Evolutionary conservation across 352 stramenopile genomes (phyloP), one percentile per base, ranked within the genome.

Genomic region (Phytophthora aleatoria): DNA sequence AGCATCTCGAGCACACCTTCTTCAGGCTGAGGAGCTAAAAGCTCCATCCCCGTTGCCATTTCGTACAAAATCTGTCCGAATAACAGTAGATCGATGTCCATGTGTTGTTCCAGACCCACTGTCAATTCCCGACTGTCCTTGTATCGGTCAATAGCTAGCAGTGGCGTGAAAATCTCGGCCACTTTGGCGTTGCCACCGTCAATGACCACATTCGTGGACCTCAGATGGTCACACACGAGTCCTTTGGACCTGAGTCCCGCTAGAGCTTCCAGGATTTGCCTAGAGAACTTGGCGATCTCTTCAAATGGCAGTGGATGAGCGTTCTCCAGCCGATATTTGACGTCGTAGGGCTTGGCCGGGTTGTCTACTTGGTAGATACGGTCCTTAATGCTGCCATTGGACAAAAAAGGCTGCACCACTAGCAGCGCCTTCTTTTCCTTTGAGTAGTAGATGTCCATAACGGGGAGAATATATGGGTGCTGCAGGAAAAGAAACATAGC

Each of bases 51-150:
- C 3, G 81, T 91, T 0, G 79, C 83, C 85, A 93, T 91, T 50
- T 93, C 85, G 50, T 91, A 93, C 50, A 93, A 49, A 30, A 91
- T 68, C 8, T 90, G 83, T 5, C 85, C 83, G 57, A 92, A 88
- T 1, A 90, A 64, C 20, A 93, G 70, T 28, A 92, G 10, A 55
- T 94, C 85, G 24, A 92, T 69, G 59, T 89, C 83, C 36, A 90
- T 81, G 20, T 80, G 67, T 16, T 76, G 74, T 49, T 94, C 85
- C 2, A 94, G 54, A 28, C 79, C 67, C 48, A 92, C 70, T 2
- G 83, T 94, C 6, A 78, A 64, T 16, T 85, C 75, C 0, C 84
- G 83, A 57, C 58, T 77, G n/a, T 74, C 62, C 41, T 68, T 69
- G 57, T 85, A 71, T 9, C 85, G 76, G 35, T 92, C 83, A 30